A percentile compares a stretch with the other conserved stretches of the same genome.
Evolutionary conservation across 371 early-diverging fungal species (phyloP).

Genomic region (Apophysomyces variabilis): DNA sequence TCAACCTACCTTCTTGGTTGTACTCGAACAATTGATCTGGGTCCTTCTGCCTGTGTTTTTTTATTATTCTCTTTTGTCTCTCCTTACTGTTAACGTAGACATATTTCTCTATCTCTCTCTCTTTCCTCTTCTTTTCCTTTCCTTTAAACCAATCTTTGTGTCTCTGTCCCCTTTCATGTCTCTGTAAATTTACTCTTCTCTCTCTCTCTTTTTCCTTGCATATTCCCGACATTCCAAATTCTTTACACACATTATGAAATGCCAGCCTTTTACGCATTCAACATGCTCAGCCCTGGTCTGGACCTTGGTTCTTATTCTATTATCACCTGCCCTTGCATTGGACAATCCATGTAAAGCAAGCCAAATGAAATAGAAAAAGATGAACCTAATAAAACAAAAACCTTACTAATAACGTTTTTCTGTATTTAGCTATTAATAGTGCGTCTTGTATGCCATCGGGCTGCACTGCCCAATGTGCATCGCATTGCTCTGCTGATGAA

Average conservation of each 20-base stretch:
- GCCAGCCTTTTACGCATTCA: neutral
- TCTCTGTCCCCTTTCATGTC: neutral
- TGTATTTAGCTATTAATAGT: neutral
- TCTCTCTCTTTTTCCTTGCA: too few species aligned
- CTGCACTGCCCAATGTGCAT: conserved; percentile 35
- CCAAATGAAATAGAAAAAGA: too few species aligned
- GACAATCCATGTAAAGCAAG: conserved; percentile 1
- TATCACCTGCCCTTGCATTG: neutral
- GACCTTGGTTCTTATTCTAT: conserved; percentile 2
- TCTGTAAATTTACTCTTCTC: neutral
- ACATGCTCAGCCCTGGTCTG: neutral
- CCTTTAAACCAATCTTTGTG: neutral
- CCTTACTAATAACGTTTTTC: too few species aligned
- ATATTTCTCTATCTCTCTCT: neutral
- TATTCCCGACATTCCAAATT: too few species aligned
- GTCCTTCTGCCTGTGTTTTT: neutral
- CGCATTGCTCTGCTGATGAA: conserved; percentile 32
- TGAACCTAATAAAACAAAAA: too few species aligned
- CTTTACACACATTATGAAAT: neutral
- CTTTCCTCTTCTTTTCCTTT: neutral
- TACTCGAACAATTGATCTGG: conserved; percentile 4
- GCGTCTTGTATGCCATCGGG: conserved; percentile 28
- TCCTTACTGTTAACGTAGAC: neutral
- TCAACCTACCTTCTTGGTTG: conserved; percentile 10
- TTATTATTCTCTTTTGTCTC: neutral